Base-by-base conservation (phyloP, 345 rosid species). In the Erodium maritimum region DNA sequence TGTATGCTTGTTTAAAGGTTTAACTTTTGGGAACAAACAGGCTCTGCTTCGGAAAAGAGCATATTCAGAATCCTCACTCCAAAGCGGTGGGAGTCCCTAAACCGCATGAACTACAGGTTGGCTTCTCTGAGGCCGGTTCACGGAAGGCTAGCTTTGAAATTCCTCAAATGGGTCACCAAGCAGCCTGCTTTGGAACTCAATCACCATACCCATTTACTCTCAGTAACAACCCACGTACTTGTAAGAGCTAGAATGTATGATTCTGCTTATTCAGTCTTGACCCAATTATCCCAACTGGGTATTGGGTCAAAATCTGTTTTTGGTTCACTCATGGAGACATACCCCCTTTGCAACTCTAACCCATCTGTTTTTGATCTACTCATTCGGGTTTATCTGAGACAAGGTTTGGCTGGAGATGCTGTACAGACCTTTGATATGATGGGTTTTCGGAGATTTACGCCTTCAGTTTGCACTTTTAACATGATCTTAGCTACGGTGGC, bases 51-150 rank as follows among this genome's bases (percentile, higher is more conserved):
- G 91, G 96, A 84, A 75, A 79, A 73, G 64, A 86, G 98, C 63
- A 74, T 86, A 71, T 86, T 79, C 59, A 71, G 73, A 34, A 77
- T 88, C 63, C 87, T 91, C 50, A 88, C 96, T 4, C 72, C 88
- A 71, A 82, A 71, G 61, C 81, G 98, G 52, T 88, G 96, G 96
- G 86, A 87, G 60, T 91, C 95, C 24, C 77, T 91, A 56, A 91
- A 84, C 69, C 86, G 77, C 71, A 88, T 88, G 95, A 77, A 76
- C 1, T 91, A 91, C 68, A 86, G 63, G 61, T 73, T 79, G 50
- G 77, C 83, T 60, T 73, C 77, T 29, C 71, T 88, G 50, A 79
- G 97, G 67, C 90, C 80, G 21, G 90, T 88, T 73, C 97, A 91
- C 72, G 95, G 96, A 54, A 88, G 83, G 78, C 73, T 88, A 50